These are phyloP conservation scores for Blastocystis sp. DNA, from an alignment of 352 stramenopile species.

Conservation along the genomic window DNA sequence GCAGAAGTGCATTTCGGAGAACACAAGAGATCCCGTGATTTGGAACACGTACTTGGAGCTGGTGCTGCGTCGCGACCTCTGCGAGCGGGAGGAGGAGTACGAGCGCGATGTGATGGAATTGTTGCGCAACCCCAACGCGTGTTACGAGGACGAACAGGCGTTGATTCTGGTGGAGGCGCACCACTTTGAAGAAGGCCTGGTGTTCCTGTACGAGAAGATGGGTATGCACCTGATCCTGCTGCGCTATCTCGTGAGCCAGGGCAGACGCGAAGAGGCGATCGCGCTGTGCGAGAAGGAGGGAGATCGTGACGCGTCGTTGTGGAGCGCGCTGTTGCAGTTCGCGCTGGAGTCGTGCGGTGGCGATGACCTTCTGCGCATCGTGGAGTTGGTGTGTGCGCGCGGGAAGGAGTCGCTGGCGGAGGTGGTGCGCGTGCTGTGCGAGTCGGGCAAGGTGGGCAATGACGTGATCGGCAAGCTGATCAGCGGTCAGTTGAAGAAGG, in stretches of 20 bases:
- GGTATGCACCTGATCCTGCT: conserved; percentile 91
- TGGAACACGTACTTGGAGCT: conserved; percentile 87
- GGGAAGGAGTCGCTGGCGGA: neutral
- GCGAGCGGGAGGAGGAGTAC: neutral
- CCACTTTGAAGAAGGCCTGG: conserved; percentile 86
- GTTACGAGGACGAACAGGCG: conserved; percentile 89
- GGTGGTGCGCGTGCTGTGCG: conserved; percentile 43
- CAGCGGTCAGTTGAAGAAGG: neutral
- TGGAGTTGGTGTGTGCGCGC: neutral
- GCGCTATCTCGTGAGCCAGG: conserved; percentile 89
- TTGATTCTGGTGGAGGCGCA: conserved; percentile 89
- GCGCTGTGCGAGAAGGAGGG: conserved; percentile 86
- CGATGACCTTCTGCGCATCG: conserved; percentile 38
- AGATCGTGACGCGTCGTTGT: conserved; percentile 87
- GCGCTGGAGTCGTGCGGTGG: neutral
- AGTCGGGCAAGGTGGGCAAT: neutral
- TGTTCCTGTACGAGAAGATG: conserved; percentile 90
- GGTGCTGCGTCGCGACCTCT: conserved; percentile 12
- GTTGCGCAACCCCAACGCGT: conserved; percentile 86
- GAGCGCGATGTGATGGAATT: conserved; percentile 80
- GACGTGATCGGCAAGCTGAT: neutral
- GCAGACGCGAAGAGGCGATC: conserved; percentile 85
- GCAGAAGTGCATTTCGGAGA: neutral
- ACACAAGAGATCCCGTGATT: conserved; percentile 10
- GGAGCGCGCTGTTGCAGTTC: conserved; percentile 77